Evolutionary conservation across 78 protist genomes (phyloP).

Genomic region (Cyanophora paradoxa): DNA sequence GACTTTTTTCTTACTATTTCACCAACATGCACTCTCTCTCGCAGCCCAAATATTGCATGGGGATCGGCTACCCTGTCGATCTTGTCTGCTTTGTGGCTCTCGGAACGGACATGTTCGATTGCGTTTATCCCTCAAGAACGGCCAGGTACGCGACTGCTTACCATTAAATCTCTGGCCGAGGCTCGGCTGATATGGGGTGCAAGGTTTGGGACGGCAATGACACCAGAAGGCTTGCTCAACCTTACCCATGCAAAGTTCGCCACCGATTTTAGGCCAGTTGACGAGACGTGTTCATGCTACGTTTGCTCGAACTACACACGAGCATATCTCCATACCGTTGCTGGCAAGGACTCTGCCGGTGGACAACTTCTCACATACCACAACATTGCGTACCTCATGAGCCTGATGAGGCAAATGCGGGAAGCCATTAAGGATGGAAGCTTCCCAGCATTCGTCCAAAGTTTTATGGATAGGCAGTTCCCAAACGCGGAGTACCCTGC

Average conservation of each 20-base stretch:
- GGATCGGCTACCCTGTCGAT: conserved; percentile 94
- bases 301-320: conserved; percentile 67
- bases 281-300: conserved; percentile 38
- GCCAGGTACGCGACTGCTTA: no score
- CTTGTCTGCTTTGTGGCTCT: conserved; percentile 86
- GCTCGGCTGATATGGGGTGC: no score
- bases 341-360: conserved; percentile 44
- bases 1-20: background rate
- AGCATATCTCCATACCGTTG: conserved; percentile 63
- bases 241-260: conserved; percentile 8
- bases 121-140: conserved; percentile 97
- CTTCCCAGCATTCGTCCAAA: conserved; percentile 29
- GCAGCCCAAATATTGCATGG: conserved; percentile 82
- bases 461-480: background rate
- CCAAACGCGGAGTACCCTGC: conserved; percentile 16
- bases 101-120: conserved; percentile 97
- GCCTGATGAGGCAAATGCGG: conserved; percentile 59
- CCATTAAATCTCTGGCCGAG: no score
- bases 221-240: background rate
- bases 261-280: conserved; percentile 30
- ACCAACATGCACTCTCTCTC: background rate
- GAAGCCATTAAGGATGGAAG: conserved; percentile 45
- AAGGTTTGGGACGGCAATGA: conserved; percentile 82
- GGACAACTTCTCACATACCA: conserved; percentile 80
- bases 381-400: conserved; percentile 79